Evolutionary conservation across 2,329 filamentous ascomycete genomes (phyloP), one percentile per base, ranked within the genome.

Genomic region (Diaporthe aspalathi): DNA sequence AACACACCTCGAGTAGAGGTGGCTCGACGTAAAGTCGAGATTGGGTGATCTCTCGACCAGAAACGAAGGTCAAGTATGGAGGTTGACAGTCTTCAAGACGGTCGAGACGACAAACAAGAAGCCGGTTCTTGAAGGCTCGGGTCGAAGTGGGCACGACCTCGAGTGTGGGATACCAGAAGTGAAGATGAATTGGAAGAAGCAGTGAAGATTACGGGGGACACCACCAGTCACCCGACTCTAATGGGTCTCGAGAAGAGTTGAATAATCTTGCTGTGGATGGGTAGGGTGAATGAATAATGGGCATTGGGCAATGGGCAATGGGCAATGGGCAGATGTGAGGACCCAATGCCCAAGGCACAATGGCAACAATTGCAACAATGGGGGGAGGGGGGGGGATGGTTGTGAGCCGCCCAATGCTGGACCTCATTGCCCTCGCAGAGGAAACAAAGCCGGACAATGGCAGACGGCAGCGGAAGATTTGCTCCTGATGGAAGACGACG

Each of bases 91-190:
- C 35, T 32, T 67, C 22, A 22, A 22, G 38, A 40, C 17, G 22
- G 29, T 66, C 62, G 32, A 32, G 65, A 67, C 38, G 50, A 56
- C 17, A 56, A 56, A 45, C 8, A n/a, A 12, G 43, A 22, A 56
- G 14, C 8, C 8, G 50, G 50, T 29, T 11, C 14, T 17, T n/a
- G 27, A 20, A 22, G 7, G 16, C 27, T 24, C n/a, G 32, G 60
- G 32, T 63, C 27, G 20, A 40, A 50, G n/a, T 27, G 32, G 22
- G 35, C n/a, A 40, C 49, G 29, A 35, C 45, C 32, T 29, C n/a
- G 53, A 60, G 24, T 2, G 43, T 40, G 7, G 29, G 22, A 22
- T 14, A 38, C 12, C 66, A 40, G n/a, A 35, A 63, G 43, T 63
- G 29, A 63, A 20, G 60, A 38, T 63, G 60, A 35, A 17, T 35